phyloP scores from a whole-genome alignment of 768 basidiomycete genomes.

The Lactarius akahatsu region DNA sequence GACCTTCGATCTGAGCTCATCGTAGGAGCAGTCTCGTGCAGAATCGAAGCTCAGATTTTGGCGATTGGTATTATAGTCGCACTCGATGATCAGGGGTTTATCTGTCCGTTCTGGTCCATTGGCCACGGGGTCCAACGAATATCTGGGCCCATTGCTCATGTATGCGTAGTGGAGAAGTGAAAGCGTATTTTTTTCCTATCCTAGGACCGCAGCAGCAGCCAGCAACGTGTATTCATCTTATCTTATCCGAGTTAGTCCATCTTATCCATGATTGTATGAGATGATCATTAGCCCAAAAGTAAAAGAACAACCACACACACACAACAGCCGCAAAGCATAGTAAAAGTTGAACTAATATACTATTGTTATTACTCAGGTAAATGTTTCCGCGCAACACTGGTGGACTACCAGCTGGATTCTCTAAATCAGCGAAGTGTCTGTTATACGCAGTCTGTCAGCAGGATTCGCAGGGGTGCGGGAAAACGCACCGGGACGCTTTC shows the following conservation, averaged over 20 bases:
- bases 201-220: slow-evolving; percentile 4
- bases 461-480: slow-evolving; percentile 16
- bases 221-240: no score
- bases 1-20: slow-evolving; percentile 71
- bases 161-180: slow-evolving; percentile 8
- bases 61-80: slow-evolving; percentile 68
- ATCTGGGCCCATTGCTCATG: slow-evolving; percentile 4
- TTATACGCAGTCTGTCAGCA: neutral
- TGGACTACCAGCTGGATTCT: slow-evolving; percentile 13
- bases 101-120: slow-evolving; percentile 45
- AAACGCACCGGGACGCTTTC: slow-evolving; percentile 59
- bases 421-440: slow-evolving; percentile 23
- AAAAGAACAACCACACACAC: neutral
- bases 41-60: slow-evolving; percentile 79
- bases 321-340: neutral
- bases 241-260: no score
- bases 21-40: slow-evolving; percentile 75
- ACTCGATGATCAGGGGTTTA: slow-evolving; percentile 79
- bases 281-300: neutral
- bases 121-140: neutral
- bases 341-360: neutral
- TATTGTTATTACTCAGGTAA: slow-evolving; percentile 5
- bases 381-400: slow-evolving; percentile 17
- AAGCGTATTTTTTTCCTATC: neutral
- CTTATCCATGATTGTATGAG: neutral